Evolutionary conservation across 192 early-diverging fungal species (phyloP), one percentile per base, ranked within the genome.

Genomic region (Obelidium mucronatum): DNA sequence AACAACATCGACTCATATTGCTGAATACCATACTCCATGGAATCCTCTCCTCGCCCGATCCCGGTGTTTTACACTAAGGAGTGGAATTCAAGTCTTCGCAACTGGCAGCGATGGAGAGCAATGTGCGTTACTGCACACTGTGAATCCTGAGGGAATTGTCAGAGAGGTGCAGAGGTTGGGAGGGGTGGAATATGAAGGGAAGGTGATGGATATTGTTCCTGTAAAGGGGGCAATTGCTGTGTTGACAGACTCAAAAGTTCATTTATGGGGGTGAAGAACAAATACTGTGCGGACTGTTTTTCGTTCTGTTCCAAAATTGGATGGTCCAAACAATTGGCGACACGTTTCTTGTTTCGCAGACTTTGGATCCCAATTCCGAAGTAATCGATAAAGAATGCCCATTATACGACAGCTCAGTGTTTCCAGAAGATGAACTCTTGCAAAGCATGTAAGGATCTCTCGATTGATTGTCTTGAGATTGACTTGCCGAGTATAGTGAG

Each of bases 231-330:
- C 11, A 0, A 13, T 64, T 0, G 31, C 34, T 64, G 61, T 64
- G 24, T 64, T 64, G 61, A 64, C 61, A 35, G 61, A 64, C 36
- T 8, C 11, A 17, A 64, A 64, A 64, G 61, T 64, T 13, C 61
- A 64, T 64, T 4, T 64, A 13, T 64, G 61, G 61, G 5, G 24
- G 36, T 30, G 34, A 36, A 28, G 6, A 58, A 58, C n/a, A n/a
- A n/a, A n/a, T n/a, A n/a, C n/a, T n/a, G n/a, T n/a, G n/a, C n/a
- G n/a, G n/a, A n/a, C n/a, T n/a, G n/a, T n/a, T n/a, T n/a, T n/a
- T n/a, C n/a, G n/a, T n/a, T n/a, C n/a, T n/a, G n/a, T n/a, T n/a
- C n/a, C n/a, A n/a, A n/a, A n/a, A n/a, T n/a, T n/a, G n/a, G n/a
- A n/a, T n/a, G n/a, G n/a, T n/a, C n/a, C n/a, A n/a, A n/a, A n/a